phyloP scores from a whole-genome alignment of 495 filamentous ascomycete genomes.

The Aspergillus conjunctus region DNA sequence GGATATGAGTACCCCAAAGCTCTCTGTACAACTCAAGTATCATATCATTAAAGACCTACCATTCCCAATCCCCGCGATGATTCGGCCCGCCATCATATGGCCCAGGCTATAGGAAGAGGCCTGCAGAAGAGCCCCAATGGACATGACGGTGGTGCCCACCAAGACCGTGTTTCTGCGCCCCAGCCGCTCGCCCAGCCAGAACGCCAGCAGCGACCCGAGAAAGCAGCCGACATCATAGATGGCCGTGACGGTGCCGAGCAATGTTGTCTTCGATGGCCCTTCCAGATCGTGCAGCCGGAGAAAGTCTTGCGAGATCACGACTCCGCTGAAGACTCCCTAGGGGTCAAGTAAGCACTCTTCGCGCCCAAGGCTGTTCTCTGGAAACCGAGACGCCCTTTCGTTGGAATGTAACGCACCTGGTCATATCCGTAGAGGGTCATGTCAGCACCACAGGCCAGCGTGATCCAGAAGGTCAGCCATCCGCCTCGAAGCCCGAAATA shows the following conservation, averaged over 20 bases:
- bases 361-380: background rate
- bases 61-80: slow-evolving; percentile 27
- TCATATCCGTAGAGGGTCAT: slow-evolving; percentile 64
- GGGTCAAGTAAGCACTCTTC: background rate
- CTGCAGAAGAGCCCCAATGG: slow-evolving; percentile 61
- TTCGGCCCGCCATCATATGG: slow-evolving; percentile 65
- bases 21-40: no score
- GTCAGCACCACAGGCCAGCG: slow-evolving; percentile 28
- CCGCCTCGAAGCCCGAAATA: slow-evolving; percentile 2
- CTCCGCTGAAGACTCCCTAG: slow-evolving; percentile 58
- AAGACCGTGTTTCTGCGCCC: slow-evolving; percentile 60
- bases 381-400: no score
- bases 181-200: slow-evolving; percentile 56
- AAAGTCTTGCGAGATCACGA: slow-evolving; percentile 58
- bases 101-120: slow-evolving; percentile 54
- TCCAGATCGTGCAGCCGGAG: slow-evolving; percentile 52
- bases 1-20: no score
- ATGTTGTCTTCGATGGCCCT: slow-evolving; percentile 51
- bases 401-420: background rate
- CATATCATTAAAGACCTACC: background rate
- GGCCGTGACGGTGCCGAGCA: slow-evolving; percentile 59
- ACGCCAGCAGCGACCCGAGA: slow-evolving; percentile 55
- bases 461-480: slow-evolving; percentile 17
- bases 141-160: slow-evolving; percentile 59
- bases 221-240: slow-evolving; percentile 66